Evolutionary conservation across 2,329 filamentous ascomycete genomes (phyloP).

Genomic region (Colletotrichum sp.): DNA sequence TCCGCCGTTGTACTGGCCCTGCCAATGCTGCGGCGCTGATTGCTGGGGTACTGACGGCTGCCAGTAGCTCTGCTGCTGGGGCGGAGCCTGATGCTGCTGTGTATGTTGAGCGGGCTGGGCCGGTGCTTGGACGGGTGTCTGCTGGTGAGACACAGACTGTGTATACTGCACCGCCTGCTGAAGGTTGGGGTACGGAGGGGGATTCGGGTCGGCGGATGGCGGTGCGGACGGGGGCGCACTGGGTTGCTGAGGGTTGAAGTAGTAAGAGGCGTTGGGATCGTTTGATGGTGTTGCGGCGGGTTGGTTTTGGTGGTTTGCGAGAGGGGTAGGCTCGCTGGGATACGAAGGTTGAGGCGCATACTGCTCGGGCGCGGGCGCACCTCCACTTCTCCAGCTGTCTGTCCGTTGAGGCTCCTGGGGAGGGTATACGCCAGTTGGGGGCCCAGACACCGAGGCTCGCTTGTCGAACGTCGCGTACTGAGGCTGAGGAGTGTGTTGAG

Average conservation of each 20-base stretch:
- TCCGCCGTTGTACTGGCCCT: slow-evolving; percentile 35
- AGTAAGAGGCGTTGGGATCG: slow-evolving; percentile 63
- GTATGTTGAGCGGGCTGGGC: slow-evolving; percentile 40
- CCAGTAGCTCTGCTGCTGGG: slow-evolving; percentile 35
- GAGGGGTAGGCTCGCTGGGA: slow-evolving; percentile 33
- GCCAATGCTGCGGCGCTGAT: slow-evolving; percentile 27
- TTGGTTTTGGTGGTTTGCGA: slow-evolving; percentile 29
- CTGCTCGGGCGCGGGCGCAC: slow-evolving; percentile 26
- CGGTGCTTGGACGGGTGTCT: slow-evolving; percentile 30
- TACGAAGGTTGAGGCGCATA: slow-evolving; percentile 38
- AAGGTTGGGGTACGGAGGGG: slow-evolving; percentile 59
- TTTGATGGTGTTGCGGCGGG: slow-evolving; percentile 31
- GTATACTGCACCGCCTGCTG: slow-evolving; percentile 50
- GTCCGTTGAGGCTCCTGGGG: slow-evolving; percentile 50
- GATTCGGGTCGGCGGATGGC: slow-evolving; percentile 42
- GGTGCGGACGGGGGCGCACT: slow-evolving; percentile 30
- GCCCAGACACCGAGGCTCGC: slow-evolving; percentile 42
- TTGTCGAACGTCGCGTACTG: slow-evolving; percentile 50
- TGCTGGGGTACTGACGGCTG: slow-evolving; percentile 35
- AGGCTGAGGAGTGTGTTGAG: slow-evolving; percentile 38
- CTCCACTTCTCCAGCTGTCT: slow-evolving; percentile 53
- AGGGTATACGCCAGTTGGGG: slow-evolving; percentile 46
- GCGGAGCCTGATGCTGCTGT: slow-evolving; percentile 23
- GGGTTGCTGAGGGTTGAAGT: slow-evolving; percentile 51
- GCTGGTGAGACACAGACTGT: slow-evolving; percentile 41